Conservation (phyloP, 2,329 filamentous ascomycete genomes). For the Endothia cerciana region DNA sequence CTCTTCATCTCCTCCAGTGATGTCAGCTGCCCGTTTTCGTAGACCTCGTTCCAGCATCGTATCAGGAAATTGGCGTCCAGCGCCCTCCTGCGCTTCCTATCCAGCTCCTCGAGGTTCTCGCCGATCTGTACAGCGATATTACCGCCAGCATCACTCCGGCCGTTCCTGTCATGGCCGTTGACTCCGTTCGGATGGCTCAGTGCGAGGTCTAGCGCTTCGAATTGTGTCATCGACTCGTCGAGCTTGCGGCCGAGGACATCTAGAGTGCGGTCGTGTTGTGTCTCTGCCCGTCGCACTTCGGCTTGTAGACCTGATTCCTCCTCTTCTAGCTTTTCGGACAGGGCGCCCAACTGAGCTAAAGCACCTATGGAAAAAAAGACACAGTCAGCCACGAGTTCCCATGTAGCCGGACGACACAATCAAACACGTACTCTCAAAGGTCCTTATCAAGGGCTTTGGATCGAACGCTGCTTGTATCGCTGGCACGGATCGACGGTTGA, state of each 20-base stretch:
- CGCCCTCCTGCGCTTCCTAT: conserved; percentile 86
- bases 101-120: conserved; percentile 89
- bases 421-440: conserved; percentile 72
- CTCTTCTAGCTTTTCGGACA: conserved; percentile 84
- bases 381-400: conserved; percentile 34
- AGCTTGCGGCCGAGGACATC: conserved; percentile 87
- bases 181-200: conserved; percentile 64
- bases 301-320: conserved; percentile 90
- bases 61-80: conserved; percentile 94
- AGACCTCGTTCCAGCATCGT: conserved; percentile 95
- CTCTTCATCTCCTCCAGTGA: conserved; percentile 87
- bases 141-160: conserved; percentile 66
- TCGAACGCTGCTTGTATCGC: conserved; percentile 71
- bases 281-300: conserved; percentile 87
- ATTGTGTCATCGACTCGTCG: conserved; percentile 88
- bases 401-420: background rate
- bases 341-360: conserved; percentile 67
- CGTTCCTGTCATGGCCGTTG: conserved; percentile 49
- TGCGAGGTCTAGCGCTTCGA: conserved; percentile 85
- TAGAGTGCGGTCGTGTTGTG: conserved; percentile 88
- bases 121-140: conserved; percentile 95
- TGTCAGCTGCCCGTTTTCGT: conserved; percentile 82
- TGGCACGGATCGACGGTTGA: conserved; percentile 76
- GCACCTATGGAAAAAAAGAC: conserved; percentile 51
- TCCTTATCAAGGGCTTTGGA: conserved; percentile 93